A percentile compares a stretch with the other conserved stretches of the same genome.
Conservation (phyloP, 176 grass and related monocot genomes). For the Hyparrhenia diplandra region DNA sequence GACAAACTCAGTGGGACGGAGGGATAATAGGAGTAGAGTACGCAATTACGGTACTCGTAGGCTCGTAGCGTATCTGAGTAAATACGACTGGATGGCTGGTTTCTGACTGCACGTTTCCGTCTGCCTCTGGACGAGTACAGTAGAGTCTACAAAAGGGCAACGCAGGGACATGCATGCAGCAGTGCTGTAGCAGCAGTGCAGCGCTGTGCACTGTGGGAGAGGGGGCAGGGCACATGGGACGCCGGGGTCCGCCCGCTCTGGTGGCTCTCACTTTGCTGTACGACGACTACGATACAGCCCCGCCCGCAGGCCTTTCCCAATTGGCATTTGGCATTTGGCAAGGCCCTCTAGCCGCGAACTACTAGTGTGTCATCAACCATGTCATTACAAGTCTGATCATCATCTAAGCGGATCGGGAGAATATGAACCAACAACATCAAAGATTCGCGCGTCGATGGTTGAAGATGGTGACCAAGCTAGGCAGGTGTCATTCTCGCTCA, state of each 20-base stretch:
- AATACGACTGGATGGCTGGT: too few species aligned
- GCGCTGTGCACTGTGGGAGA: constrained; percentile 13
- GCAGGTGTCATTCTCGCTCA: constrained; percentile 4
- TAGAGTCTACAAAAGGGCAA: constrained; percentile 17
- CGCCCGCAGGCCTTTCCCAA: neutral
- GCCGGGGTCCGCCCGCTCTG: neutral
- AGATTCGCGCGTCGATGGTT: neutral
- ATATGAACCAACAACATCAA: neutral
- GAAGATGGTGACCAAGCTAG: constrained; percentile 12
- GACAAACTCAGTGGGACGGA: too few species aligned
- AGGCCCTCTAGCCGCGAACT: too few species aligned
- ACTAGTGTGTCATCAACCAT: too few species aligned
- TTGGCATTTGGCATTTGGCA: neutral
- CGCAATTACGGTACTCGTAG: too few species aligned
- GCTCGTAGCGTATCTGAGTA: too few species aligned
- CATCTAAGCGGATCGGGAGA: too few species aligned
- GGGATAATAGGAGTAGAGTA: too few species aligned
- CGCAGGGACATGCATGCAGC: constrained; percentile 28
- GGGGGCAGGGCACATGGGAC: constrained; percentile 38
- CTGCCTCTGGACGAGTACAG: neutral
- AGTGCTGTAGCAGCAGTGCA: constrained; percentile 27
- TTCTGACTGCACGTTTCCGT: constrained; percentile 11
- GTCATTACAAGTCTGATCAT: too few species aligned
- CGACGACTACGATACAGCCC: neutral
- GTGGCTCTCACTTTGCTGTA: constrained; percentile 17